Evolutionary conservation across 768 basidiomycete genomes (phyloP).

Genomic region (Nidularia sp.): DNA sequence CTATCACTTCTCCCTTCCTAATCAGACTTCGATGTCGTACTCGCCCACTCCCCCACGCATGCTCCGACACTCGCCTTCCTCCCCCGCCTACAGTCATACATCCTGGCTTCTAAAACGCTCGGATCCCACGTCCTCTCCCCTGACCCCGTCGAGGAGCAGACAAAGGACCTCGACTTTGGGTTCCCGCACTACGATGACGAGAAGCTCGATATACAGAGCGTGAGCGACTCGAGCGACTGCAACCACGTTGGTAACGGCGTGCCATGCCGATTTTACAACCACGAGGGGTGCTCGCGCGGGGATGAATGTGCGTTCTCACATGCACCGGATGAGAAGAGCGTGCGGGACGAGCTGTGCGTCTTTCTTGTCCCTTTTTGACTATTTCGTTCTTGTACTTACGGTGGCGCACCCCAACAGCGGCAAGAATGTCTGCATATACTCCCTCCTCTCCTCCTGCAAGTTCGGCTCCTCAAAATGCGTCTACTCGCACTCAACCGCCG

Average conservation of each 20-base stretch:
- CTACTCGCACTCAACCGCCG: constrained; percentile 35
- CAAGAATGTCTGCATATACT: constrained; percentile 42
- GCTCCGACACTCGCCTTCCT: neutral
- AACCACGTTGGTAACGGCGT: constrained; percentile 39
- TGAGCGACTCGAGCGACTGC: constrained; percentile 51
- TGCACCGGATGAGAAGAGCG: constrained; percentile 46
- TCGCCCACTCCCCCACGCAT: neutral
- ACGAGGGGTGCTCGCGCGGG: constrained; percentile 36
- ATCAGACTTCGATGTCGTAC: neutral
- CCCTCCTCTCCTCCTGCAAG: constrained; percentile 33
- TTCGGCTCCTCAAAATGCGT: constrained; percentile 29
- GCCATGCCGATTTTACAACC: constrained; percentile 53
- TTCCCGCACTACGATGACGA: constrained; percentile 8
- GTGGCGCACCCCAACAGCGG: constrained; percentile 22
- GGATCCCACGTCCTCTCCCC: neutral
- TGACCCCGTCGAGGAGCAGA: constrained; percentile 3
- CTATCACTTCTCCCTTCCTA: neutral
- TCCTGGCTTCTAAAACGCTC: constrained; percentile 7
- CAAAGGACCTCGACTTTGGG: constrained; percentile 10
- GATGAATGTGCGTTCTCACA: constrained; percentile 41
- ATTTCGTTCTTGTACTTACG: neutral
- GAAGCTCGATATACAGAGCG: constrained; percentile 20
- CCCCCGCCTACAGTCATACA: neutral
- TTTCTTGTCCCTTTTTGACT: neutral
- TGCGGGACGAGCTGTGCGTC: constrained; percentile 44